These are phyloP conservation scores for Salisapilia sapeloensis DNA, from an alignment of 352 stramenopile genomes.

Conservation along the genomic window DNA sequence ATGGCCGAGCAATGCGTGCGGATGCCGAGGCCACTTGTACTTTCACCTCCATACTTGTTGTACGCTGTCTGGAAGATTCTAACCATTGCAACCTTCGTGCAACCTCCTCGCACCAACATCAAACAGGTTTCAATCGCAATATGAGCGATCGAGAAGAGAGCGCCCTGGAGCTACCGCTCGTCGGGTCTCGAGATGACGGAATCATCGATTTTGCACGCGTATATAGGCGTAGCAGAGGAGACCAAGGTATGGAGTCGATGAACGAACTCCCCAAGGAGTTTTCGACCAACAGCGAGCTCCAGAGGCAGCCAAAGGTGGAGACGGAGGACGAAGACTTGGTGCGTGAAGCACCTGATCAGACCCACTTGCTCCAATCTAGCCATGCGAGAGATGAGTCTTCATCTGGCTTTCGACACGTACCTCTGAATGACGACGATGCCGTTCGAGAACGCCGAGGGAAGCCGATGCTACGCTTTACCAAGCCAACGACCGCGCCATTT, in stretches of 20 bases:
- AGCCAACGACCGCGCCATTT: conserved; percentile 40
- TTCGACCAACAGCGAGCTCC: conserved; percentile 12
- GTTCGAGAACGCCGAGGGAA: conserved; percentile 25
- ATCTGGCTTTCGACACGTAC: conserved; percentile 9
- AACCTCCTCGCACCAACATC: no score
- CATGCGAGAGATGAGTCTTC: conserved; percentile 16
- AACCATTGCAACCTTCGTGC: no score
- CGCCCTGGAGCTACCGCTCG: conserved; percentile 6
- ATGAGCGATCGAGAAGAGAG: no score
- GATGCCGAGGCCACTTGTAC: no score
- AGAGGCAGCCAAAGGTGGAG: conserved; percentile 7
- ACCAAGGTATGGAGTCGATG: conserved; percentile 31
- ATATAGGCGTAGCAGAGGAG: conserved; percentile 41
- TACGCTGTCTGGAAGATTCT: no score
- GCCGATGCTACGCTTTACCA: conserved; percentile 50
- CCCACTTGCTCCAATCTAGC: conserved; percentile 41
- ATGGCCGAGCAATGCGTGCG: conserved; percentile 28
- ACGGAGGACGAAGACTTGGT: conserved; percentile 5
- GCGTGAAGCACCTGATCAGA: conserved; percentile 35
- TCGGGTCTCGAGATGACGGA: conserved; percentile 5
- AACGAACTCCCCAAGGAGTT: conserved; percentile 36
- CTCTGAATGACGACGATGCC: conserved; percentile 19
- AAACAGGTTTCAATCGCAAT: no score
- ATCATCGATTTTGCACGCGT: conserved; percentile 44
- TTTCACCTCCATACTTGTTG: no score